These are phyloP conservation scores for Saccharomyces hybrid DNA, from an alignment of 1,139 yeast species.

Conservation along the genomic window DNA sequence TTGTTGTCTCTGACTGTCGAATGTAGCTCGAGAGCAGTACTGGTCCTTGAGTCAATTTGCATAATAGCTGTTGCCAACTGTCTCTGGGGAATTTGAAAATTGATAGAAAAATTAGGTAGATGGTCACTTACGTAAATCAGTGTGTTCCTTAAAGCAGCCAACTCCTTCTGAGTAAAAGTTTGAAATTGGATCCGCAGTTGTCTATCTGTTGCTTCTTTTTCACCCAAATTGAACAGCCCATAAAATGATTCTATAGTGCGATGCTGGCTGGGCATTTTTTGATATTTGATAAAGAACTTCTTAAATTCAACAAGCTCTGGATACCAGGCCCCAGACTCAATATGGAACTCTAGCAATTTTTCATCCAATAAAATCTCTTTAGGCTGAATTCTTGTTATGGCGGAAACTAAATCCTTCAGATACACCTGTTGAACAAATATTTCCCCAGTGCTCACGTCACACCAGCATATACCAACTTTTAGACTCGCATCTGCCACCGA, in stretches of 20 bases:
- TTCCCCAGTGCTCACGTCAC: conserved; percentile 79
- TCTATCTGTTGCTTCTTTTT: conserved; percentile 20
- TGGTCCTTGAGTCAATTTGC: conserved; percentile 77
- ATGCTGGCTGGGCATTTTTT: conserved; percentile 33
- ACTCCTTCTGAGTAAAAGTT: conserved; percentile 37
- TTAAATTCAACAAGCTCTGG: conserved; percentile 54
- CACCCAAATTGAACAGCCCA: conserved; percentile 26
- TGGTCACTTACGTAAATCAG: conserved; percentile 52
- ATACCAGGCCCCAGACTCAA: conserved; percentile 46
- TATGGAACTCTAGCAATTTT: conserved; percentile 21
- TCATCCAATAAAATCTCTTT: conserved; percentile 34
- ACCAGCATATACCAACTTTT: conserved; percentile 75
- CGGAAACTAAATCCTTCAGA: conserved; percentile 31
- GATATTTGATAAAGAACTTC: conserved; percentile 53
- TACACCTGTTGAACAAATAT: conserved; percentile 45
- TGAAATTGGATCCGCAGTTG: conserved; percentile 22
- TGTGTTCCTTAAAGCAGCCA: conserved; percentile 46
- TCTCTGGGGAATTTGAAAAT: conserved; percentile 45
- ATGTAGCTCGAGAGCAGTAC: conserved; percentile 71
- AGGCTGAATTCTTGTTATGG: conserved; percentile 33
- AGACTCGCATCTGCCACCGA: conserved; percentile 41
- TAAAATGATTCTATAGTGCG: conserved; percentile 30
- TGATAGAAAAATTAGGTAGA: conserved; percentile 44
- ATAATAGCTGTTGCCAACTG: conserved; percentile 45
- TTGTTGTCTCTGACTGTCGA: conserved; percentile 50